A percentile compares a stretch with the other conserved stretches of the same genome.
Evolutionary conservation across 495 filamentous ascomycete species (phyloP).

Genomic region (Penicillium coprophilum): DNA sequence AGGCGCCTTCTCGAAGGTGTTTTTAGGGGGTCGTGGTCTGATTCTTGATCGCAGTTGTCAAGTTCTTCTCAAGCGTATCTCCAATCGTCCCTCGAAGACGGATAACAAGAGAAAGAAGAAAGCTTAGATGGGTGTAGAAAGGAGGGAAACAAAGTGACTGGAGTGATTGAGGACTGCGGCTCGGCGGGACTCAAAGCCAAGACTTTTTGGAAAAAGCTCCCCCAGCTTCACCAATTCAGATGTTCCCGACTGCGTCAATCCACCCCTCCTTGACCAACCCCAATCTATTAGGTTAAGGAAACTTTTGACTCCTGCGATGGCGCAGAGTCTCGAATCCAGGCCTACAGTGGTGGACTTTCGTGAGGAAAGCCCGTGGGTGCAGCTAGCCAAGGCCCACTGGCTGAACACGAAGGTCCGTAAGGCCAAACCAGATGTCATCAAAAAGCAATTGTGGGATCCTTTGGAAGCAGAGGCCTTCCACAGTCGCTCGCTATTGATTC

Average conservation of each 20-base stretch:
- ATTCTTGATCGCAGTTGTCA: background rate
- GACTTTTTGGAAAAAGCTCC: slow-evolving; percentile 29
- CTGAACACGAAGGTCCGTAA: slow-evolving; percentile 67
- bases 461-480: slow-evolving; percentile 78
- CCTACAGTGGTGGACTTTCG: slow-evolving; percentile 67
- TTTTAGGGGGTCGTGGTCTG: background rate
- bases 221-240: slow-evolving; percentile 25
- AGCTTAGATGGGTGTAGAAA: background rate
- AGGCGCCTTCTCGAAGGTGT: background rate
- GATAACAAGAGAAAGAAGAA: slow-evolving; percentile 2
- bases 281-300: slow-evolving; percentile 26
- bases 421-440: slow-evolving; percentile 82
- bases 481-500: slow-evolving; percentile 70
- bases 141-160: slow-evolving; percentile 2
- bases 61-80: background rate
- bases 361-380: slow-evolving; percentile 77
- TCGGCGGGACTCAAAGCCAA: slow-evolving; percentile 34
- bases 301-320: slow-evolving; percentile 44
- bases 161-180: slow-evolving; percentile 22
- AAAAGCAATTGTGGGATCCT: slow-evolving; percentile 86
- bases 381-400: slow-evolving; percentile 84
- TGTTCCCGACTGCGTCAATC: slow-evolving; percentile 34
- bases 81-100: no score
- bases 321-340: slow-evolving; percentile 50
- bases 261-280: slow-evolving; percentile 30